Conservation (phyloP, 2,329 filamentous ascomycete species). For the Madurella fahalii region DNA sequence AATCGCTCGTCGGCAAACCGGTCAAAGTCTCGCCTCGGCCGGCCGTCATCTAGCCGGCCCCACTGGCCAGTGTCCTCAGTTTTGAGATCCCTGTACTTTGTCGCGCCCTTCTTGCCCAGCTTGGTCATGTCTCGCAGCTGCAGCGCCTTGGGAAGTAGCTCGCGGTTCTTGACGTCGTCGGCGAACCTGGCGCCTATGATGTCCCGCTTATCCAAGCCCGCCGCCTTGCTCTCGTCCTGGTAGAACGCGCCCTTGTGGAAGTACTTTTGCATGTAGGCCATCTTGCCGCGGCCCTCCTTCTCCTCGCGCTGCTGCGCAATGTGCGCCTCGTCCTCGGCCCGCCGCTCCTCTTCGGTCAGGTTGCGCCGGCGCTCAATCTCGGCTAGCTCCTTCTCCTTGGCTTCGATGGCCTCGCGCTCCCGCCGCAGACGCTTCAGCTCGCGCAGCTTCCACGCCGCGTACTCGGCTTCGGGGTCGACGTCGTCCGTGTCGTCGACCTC, state of each 20-base stretch:
- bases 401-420: conserved; percentile 79
- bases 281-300: conserved; percentile 71
- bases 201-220: conserved; percentile 74
- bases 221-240: conserved; percentile 71
- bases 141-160: conserved; percentile 83
- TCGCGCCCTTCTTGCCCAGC: conserved; percentile 85
- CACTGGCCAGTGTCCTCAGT: conserved; percentile 87
- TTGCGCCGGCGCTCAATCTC: conserved; percentile 86
- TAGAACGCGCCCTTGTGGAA: conserved; percentile 97
- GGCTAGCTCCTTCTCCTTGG: conserved; percentile 76
- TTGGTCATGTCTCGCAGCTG: conserved; percentile 92
- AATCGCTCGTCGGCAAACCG: conserved; percentile 60
- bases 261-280: conserved; percentile 91
- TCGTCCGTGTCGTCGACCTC: conserved; percentile 88
- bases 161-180: conserved; percentile 78
- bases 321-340: conserved; percentile 76
- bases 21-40: conserved; percentile 37
- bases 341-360: conserved; percentile 79
- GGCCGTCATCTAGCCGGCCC: conserved; percentile 60
- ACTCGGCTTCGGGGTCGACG: conserved; percentile 80
- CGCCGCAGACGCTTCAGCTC: conserved; percentile 87
- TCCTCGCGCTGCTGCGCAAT: conserved; percentile 76
- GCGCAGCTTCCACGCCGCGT: conserved; percentile 88
- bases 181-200: conserved; percentile 79
- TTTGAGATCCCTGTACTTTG: conserved; percentile 83